Evolutionary conservation across 2,329 filamentous ascomycete species (phyloP), one percentile per base, ranked within the genome.

Genomic region (Bisporella sp.): DNA sequence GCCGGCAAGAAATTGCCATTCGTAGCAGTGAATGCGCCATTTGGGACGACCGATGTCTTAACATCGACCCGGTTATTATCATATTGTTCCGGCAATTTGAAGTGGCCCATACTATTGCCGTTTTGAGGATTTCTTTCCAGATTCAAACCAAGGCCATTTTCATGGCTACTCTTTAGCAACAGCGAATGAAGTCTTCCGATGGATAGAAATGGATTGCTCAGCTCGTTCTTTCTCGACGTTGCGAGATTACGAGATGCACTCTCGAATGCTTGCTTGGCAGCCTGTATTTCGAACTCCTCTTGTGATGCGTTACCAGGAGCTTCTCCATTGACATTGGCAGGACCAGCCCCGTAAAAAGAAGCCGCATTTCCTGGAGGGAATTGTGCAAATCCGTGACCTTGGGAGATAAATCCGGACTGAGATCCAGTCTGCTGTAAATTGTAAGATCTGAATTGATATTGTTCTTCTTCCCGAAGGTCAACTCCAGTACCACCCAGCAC

Each of bases 391-490:
- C 83, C 73, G 54, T 66, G 64, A 5, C 67, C 64, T 6, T 69
- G 62, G n/a, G 71, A 68, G 8, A 68, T 58, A 4, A 66, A 68
- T 31, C 69, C 70, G 5, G 68, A 59, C 13, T 69, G 68, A 8
- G 72, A 71, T 8, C 66, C 61, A 47, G 70, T 66, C 11, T 68
- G 64, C 48, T 69, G 71, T 28, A 70, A 62, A 49, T 73, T 71
- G 63, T 82, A 85, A 50, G 82, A 73, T 52, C 81, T 82, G 42
- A 88, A 84, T 66, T 93, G 75, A 57, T 82, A 87, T 59, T 90
- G 87, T 63, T 95, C 89, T 67, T 96, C 91, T 57, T 89, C 89
- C 52, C 85, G 83, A 44, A 96, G 70, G 71, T 96, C 88, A 56
- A 96, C 89, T 46, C 89, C 90, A 12, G 89, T 92, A 13, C 87